Percentiles rank a stretch among this genome's conserved stretches.
Evolutionary conservation across 495 filamentous ascomycete species (phyloP).

Genomic region (Xylaria sp.): DNA sequence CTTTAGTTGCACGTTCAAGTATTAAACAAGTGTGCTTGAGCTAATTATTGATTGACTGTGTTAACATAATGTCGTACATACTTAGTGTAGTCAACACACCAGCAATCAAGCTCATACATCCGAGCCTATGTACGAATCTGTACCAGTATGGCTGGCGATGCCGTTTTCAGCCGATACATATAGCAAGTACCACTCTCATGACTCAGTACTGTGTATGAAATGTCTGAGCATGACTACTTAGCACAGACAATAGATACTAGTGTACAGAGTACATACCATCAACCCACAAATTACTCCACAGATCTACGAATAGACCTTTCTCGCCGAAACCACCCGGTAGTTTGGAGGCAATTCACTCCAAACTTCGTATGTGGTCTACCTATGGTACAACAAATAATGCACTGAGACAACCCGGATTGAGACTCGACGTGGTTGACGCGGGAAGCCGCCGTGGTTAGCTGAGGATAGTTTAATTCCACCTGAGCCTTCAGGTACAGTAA

Average conservation of each 20-base stretch:
- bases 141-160: too few relatives aligned
- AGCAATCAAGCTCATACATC: background rate
- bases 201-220: background rate
- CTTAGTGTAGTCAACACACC: background rate
- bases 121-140: background rate
- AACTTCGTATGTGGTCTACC: background rate
- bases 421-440: background rate
- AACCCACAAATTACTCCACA: conserved; percentile 13
- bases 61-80: background rate
- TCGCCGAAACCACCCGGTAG: conserved; percentile 11
- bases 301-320: conserved; percentile 22
- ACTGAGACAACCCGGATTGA: background rate
- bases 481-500: background rate
- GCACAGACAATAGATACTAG: background rate
- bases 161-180: background rate
- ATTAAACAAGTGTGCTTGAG: background rate
- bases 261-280: background rate
- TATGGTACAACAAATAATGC: background rate
- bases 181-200: background rate
- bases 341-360: conserved; percentile 12
- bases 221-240: background rate
- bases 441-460: conserved; percentile 7
- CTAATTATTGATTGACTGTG: background rate
- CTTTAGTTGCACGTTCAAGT: background rate
- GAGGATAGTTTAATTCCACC: background rate